phyloP scores from a whole-genome alignment of 495 filamentous ascomycete genomes.

The Penicillium antarcticum region DNA sequence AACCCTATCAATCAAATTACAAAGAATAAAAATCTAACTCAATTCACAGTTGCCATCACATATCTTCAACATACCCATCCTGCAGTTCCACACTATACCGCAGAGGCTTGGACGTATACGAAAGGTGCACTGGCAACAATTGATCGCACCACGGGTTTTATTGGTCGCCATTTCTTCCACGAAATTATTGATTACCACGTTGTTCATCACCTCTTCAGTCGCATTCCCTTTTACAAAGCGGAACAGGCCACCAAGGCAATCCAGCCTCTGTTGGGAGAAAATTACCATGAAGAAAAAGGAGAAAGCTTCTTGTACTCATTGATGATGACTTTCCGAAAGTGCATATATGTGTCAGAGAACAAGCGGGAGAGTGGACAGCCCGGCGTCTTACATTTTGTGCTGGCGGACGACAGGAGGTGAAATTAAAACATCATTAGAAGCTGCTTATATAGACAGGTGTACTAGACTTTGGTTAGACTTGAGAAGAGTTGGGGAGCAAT shows the following conservation, averaged over 20 bases:
- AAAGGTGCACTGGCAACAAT: constrained; percentile 82
- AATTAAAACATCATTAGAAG: background rate
- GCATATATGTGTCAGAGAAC: constrained; percentile 21
- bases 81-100: constrained; percentile 72
- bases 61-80: constrained; percentile 89
- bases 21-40: background rate
- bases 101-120: constrained; percentile 74
- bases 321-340: constrained; percentile 21
- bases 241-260: constrained; percentile 83
- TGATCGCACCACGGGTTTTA: constrained; percentile 84
- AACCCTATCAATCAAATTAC: too few relatives aligned
- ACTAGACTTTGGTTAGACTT: background rate
- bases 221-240: constrained; percentile 85
- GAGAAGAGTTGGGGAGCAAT: too few relatives aligned
- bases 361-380: background rate
- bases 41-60: constrained; percentile 64
- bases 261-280: constrained; percentile 73
- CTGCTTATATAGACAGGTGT: background rate
- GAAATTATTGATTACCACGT: constrained; percentile 90
- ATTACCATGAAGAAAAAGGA: constrained; percentile 66
- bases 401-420: constrained; percentile 7
- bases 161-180: constrained; percentile 79
- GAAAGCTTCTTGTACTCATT: constrained; percentile 22
- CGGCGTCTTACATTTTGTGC: constrained; percentile 21
- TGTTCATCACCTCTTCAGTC: constrained; percentile 78